Base-by-base conservation (phyloP, 441 rosid species). In the Melastoma candidum region DNA sequence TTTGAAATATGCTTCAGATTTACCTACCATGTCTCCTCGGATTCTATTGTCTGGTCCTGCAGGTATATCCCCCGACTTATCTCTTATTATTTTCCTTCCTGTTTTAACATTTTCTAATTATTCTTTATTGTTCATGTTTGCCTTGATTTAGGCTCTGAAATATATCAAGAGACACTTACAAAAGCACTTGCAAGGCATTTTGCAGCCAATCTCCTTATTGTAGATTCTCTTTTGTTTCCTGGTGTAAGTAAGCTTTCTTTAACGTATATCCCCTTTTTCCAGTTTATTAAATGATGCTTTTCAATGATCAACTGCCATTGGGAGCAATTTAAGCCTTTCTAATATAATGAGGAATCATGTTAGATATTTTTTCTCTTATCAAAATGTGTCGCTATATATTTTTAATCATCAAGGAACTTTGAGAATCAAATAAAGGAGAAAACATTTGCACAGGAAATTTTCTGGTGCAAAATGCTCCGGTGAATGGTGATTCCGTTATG, bases 11-110 rank as follows among this genome's bases (percentile, higher is more conserved):
- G 81, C 84, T 47, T 71, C 80, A 11, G 92, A 83, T 65, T 85
- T 95, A 63, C 67, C 97, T 24, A 82, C 92, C 29, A 71, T 70
- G 57, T 82, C 82, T 49, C 97, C 97, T 26, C 97, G 99, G 39
- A 77, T 94, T 65, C 58, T 94, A 58, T 75, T 94, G 56, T 87
- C 95, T 54, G 99, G 99, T 60, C 99, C 97, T 58, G 89, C 99
- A 65, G 97, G 99, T 94, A 68, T 29, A 52, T 65, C 41, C 51
- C 49, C 46, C 22, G 9, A 17, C 25, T 46, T n/a, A 50, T 22
- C 46, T 51, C 11, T 2, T 29, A 3, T 29, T 29, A 29, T 29
- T 29, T 29, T 29, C 36, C 36, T 29, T 3, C 36, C 7, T 29
- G 36, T 29, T 29, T 29, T 3, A 29, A 29, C 5, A 29, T 29